Evolutionary conservation across 345 rosid genomes (phyloP), one percentile per base, ranked within the genome.

Genomic region (Melaleuca quinquenervia): DNA sequence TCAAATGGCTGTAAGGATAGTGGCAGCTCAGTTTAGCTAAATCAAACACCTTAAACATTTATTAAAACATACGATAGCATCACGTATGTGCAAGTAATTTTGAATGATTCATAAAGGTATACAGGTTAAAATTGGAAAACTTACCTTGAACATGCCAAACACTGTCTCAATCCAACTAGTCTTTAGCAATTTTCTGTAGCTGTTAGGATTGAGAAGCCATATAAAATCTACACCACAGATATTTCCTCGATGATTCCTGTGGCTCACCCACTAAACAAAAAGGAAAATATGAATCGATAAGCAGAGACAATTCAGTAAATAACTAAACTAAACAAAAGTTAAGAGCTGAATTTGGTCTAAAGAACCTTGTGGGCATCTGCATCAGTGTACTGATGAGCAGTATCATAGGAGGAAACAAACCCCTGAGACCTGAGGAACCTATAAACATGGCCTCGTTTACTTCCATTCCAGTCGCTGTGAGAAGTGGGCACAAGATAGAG

Each of bases 201-300:
- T 90, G 53, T 94, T 95, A 84, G 99, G 99, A 91, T 96, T 96
- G 36, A 95, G 93, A 84, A 97, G 98, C 98, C 96, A 97, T 89
- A 97, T 96, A 87, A 97, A 97, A 91, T 97, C 98, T 64, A 97
- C 99, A 56, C 99, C 99, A 74, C 99, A 97, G 87, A 96, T 96
- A 91, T 95, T 94, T 48, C 99, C 99, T 85, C 99, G 94, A 86
- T 95, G 98, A 90, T 97, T 97, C 86, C 93, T 92, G 89, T 97
- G 99, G 89, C 99, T 97, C 85, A 97, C 93, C 99, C 99, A 97
- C 99, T 97, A 89, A 84, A 74, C 87, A 86, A 32, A 86, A 82
- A 85, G 83, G 9, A 86, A 89, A 84, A 52, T 11, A 48, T 12
- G 9, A 27, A 29, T 84, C 15, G 74, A 87, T 26, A 49, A 48